A percentile compares a stretch with the other conserved stretches of the same genome.
These are phyloP conservation scores for Escallonia herrerae DNA, from an alignment of 129 eudicot genomes.

Conservation along the genomic window DNA sequence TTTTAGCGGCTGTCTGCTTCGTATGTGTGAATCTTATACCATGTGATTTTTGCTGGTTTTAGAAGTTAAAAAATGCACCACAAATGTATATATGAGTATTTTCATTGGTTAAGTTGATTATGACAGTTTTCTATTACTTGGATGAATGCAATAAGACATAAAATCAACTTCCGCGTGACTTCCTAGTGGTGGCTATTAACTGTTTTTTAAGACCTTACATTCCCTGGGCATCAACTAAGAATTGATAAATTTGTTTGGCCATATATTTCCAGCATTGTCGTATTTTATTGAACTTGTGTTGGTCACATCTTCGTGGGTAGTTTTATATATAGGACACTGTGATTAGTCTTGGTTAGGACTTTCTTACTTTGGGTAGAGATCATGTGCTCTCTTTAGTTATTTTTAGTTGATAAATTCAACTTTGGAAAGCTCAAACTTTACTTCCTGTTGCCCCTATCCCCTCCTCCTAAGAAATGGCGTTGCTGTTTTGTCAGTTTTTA, in stretches of 20 bases:
- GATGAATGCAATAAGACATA: too few species aligned
- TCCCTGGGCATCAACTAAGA: too few species aligned
- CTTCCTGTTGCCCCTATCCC: not conserved
- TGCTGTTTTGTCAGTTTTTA: conserved; percentile 52
- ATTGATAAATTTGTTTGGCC: not conserved
- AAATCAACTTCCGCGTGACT: too few species aligned
- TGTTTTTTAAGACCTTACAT: too few species aligned
- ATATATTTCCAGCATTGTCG: not conserved
- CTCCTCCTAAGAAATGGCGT: conserved; percentile 4
- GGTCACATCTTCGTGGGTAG: not conserved
- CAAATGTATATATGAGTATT: not conserved
- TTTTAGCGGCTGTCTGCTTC: too few species aligned
- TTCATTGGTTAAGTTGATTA: not conserved
- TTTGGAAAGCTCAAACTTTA: too few species aligned
- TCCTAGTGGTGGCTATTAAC: too few species aligned
- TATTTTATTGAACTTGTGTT: not conserved
- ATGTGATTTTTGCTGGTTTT: not conserved
- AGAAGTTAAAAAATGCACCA: not conserved
- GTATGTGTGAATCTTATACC: not conserved
- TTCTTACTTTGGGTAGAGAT: not conserved
- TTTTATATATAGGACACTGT: not conserved
- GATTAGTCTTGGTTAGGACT: not conserved
- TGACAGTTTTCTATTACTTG: too few species aligned
- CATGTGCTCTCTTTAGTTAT: not conserved
- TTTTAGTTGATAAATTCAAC: not conserved